phyloP scores from a whole-genome alignment of 371 early-diverging fungal genomes.

The Rhizopus delemar region DNA sequence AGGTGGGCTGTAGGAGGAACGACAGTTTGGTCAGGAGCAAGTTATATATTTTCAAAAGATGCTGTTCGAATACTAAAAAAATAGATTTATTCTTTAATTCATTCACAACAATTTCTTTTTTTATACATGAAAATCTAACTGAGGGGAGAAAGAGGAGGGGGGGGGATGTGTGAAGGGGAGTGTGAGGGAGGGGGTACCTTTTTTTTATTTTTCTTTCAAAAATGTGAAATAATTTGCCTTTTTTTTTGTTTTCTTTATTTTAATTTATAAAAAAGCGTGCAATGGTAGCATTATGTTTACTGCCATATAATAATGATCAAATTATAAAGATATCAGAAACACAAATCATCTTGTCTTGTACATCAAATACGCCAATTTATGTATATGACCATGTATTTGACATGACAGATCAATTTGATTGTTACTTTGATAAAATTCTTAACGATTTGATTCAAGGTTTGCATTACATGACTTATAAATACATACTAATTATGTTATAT shows the following conservation, averaged over 20 bases:
- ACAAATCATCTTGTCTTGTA: slow-evolving; percentile 9
- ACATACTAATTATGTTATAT: background rate
- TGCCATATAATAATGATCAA: background rate
- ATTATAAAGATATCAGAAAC: slow-evolving; percentile 15
- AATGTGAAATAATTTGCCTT: background rate
- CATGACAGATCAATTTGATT: slow-evolving; percentile 3
- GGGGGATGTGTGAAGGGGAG: too few relatives aligned
- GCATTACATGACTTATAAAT: background rate
- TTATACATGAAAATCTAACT: background rate
- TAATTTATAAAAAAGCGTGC: background rate
- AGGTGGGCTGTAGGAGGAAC: slow-evolving; percentile 76
- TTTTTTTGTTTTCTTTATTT: background rate
- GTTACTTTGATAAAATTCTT: slow-evolving; percentile 2
- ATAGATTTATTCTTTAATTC: background rate
- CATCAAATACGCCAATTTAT: slow-evolving; percentile 11
- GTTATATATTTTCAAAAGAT: slow-evolving; percentile 77
- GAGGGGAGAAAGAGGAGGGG: too few relatives aligned
- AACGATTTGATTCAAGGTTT: slow-evolving; percentile 14
- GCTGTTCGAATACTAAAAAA: slow-evolving; percentile 64
- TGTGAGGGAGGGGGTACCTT: too few relatives aligned
- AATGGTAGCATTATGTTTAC: background rate
- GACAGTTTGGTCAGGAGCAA: slow-evolving; percentile 79
- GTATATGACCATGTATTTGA: slow-evolving; percentile 14
- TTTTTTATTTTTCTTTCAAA: too few relatives aligned
- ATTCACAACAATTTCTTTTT: background rate